Conservation (phyloP, 164 flowering plant genomes). For the Dillenia turbinata region DNA sequence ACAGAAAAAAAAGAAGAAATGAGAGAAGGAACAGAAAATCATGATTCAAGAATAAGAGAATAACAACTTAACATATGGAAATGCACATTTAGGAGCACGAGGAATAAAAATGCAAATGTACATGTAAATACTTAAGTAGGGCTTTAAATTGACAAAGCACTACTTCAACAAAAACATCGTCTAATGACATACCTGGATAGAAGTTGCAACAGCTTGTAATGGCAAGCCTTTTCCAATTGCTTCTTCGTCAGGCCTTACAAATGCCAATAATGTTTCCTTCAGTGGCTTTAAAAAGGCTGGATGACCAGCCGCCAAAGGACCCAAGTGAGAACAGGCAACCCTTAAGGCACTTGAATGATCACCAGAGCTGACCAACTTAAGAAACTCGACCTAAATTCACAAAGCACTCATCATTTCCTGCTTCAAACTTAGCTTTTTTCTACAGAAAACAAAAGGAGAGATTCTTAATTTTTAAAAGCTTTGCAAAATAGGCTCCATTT, state of each 20-base stretch:
- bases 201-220: constrained; percentile 73
- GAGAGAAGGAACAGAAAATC: too few relatives aligned
- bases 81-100: too few relatives aligned
- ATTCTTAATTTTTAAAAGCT: background rate
- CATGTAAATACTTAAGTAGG: too few relatives aligned
- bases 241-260: constrained; percentile 67
- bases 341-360: constrained; percentile 70
- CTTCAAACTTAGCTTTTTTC: too few relatives aligned
- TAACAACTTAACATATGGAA: too few relatives aligned
- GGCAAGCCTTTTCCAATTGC: constrained; percentile 52
- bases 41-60: too few relatives aligned
- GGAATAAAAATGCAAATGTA: too few relatives aligned
- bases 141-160: too few relatives aligned
- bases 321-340: constrained; percentile 79
- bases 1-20: too few relatives aligned
- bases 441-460: too few relatives aligned
- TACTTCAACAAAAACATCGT: too few relatives aligned
- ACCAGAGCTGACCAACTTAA: constrained; percentile 75
- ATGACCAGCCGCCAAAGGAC: constrained; percentile 81
- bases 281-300: constrained; percentile 73
- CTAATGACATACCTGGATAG: constrained; percentile 66
- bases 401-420: background rate
- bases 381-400: constrained; percentile 72
- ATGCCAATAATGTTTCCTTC: constrained; percentile 84
- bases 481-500: constrained; percentile 3